A percentile compares a stretch with the other conserved stretches of the same genome.
These are phyloP conservation scores for Macrotyloma uniflorum DNA, from an alignment of 306 rosid species.

Conservation along the genomic window DNA sequence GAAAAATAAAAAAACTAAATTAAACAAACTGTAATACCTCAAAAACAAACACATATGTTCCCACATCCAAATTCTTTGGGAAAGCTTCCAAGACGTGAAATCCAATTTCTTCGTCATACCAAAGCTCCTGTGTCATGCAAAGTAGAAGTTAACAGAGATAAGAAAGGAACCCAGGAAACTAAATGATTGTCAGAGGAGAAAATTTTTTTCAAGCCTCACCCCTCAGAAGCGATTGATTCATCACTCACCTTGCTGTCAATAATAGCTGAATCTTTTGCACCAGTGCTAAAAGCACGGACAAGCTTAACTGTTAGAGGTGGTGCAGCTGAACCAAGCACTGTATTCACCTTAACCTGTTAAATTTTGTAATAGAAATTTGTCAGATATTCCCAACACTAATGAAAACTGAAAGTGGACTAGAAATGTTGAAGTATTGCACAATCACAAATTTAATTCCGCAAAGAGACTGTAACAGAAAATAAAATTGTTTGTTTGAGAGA, in stretches of 20 bases:
- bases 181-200: conserved; percentile 13
- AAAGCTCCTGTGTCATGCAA: conserved; percentile 69
- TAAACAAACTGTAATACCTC: conserved; percentile 63
- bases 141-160: conserved; percentile 21
- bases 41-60: conserved; percentile 70
- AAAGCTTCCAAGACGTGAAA: conserved; percentile 68
- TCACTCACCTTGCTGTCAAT: conserved; percentile 67
- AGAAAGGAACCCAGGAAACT: conserved; percentile 16
- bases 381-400: conserved; percentile 3
- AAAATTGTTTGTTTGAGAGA: conserved; percentile 22
- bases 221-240: conserved; percentile 23
- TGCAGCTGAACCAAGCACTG: conserved; percentile 90
- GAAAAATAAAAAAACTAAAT: conserved; percentile 9
- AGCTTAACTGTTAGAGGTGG: conserved; percentile 87
- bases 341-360: conserved; percentile 82
- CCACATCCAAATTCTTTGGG: conserved; percentile 68
- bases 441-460: neutral
- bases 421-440: conserved; percentile 8
- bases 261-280: conserved; percentile 64
- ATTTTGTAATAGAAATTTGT: conserved; percentile 33
- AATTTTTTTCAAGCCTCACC: conserved; percentile 10
- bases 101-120: conserved; percentile 62
- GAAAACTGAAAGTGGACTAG: conserved; percentile 10
- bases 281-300: conserved; percentile 62
- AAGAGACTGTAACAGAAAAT: conserved; percentile 23